Percentiles rank a stretch among this genome's conserved stretches.
Evolutionary conservation across 2,329 filamentous ascomycete species (phyloP).

Genomic region (Ceratocystis ficicola): DNA sequence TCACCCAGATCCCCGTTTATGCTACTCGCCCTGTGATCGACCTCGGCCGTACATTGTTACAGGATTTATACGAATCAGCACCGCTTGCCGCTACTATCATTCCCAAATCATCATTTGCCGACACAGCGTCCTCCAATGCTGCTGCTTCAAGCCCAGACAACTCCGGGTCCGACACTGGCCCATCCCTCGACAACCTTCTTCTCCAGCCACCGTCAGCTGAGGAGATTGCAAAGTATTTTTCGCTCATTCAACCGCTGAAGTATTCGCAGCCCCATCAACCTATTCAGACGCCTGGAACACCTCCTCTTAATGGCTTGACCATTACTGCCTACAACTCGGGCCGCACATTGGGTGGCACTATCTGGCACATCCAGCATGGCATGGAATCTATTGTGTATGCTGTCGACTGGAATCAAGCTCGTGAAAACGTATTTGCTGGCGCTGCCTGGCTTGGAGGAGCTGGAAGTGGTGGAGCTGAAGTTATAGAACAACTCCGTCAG

Average conservation of each 20-base stretch:
- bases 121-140: slow-evolving; percentile 24
- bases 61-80: slow-evolving; percentile 84
- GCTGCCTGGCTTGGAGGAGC: slow-evolving; percentile 85
- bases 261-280: slow-evolving; percentile 96
- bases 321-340: slow-evolving; percentile 96
- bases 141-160: slow-evolving; percentile 1
- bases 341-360: slow-evolving; percentile 89
- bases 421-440: slow-evolving; percentile 86
- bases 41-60: slow-evolving; percentile 76
- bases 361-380: slow-evolving; percentile 97
- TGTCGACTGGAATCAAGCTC: slow-evolving; percentile 95
- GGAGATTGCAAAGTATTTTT: slow-evolving; percentile 88
- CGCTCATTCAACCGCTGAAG: slow-evolving; percentile 79
- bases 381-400: slow-evolving; percentile 96
- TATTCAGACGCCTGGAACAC: slow-evolving; percentile 72
- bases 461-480: slow-evolving; percentile 68
- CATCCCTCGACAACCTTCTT: slow-evolving; percentile 42
- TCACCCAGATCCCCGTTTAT: slow-evolving; percentile 85
- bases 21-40: slow-evolving; percentile 89
- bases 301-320: slow-evolving; percentile 77
- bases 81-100: slow-evolving; percentile 80
- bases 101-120: slow-evolving; percentile 57
- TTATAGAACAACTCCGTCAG: slow-evolving; percentile 85
- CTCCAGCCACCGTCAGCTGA: slow-evolving; percentile 63
- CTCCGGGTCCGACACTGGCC: slow-evolving; percentile 42